Evolutionary conservation across 768 basidiomycete species (phyloP), one percentile per base, ranked within the genome.

Genomic region (Phlegmacium glaucopus): DNA sequence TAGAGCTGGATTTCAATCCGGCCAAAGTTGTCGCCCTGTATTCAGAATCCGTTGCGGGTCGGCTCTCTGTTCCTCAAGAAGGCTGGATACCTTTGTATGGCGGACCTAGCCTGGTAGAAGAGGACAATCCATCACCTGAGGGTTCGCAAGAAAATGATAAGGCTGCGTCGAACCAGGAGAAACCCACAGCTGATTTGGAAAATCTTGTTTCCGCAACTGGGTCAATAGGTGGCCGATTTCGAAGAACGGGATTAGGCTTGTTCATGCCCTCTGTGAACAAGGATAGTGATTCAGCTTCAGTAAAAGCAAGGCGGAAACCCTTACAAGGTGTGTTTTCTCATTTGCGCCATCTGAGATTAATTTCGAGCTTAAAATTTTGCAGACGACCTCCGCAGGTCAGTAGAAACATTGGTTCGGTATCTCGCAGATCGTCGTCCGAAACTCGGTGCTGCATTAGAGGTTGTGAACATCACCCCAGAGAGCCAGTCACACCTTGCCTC

Each of bases 21-120:
- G 91, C 94, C 0, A 92, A 94, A 59, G 90, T 99, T 3, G 77
- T 98, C 16, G 87, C 94, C 1, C 70, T 98, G 6, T 99, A 91
- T 64, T 89, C 91, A 0, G 82, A 87, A 29, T 72, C 74, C 10
- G 79, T 98, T 3, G 78, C 92, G 1, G 95, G 95, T 6, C 76
- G 89, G 27, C 66, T 97, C 7, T 72, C 83, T 5, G 79, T 87
- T 0, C 79, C 83, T 9, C 76, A 69, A 37, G 83, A 85, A 1
- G 68, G 73, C 6, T 94, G 92, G 89, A 85, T 95, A 59, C 71
- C 76, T 4, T 67, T 94, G 3, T 96, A 90, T 61, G 94, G 92
- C 4, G 95, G 94, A 2, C 84, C 80, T 15, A 63, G 65, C 2
- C 58, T 60, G 51, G 59, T 36, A 50, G 62, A 53, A 59, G 63